Percentiles rank a stretch among this genome's conserved stretches.
These are phyloP conservation scores for Symbiodinium pilosum DNA, from an alignment of 73 alveolate genomes.

Conservation along the genomic window DNA sequence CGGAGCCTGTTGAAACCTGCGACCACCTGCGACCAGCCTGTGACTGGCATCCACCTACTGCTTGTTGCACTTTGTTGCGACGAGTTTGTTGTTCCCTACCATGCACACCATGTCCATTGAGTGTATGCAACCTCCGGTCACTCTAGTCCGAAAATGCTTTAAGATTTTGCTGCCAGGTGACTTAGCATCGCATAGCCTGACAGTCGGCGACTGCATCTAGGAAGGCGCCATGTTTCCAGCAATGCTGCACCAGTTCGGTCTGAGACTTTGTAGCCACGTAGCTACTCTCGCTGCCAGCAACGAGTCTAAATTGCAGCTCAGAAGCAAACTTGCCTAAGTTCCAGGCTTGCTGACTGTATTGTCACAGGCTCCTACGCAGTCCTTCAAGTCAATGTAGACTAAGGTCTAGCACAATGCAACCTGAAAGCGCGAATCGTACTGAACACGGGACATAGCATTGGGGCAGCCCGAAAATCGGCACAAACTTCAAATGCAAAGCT, in stretches of 20 bases:
- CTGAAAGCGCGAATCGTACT: neutral
- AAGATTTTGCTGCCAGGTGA: too few species aligned
- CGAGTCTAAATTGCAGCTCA: neutral
- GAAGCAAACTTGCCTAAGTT: neutral
- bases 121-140: too few species aligned
- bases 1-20: too few species aligned
- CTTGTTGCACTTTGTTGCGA: too few species aligned
- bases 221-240: neutral
- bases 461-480: neutral
- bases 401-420: neutral
- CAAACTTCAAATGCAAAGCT: neutral
- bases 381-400: too few species aligned
- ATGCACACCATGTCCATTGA: too few species aligned
- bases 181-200: slow-evolving; percentile 17
- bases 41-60: too few species aligned
- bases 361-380: too few species aligned
- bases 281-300: neutral
- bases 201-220: neutral
- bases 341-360: neutral
- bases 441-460: neutral
- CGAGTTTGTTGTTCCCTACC: too few species aligned
- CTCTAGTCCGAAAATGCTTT: too few species aligned
- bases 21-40: too few species aligned
- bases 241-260: neutral
- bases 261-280: neutral